Evolutionary conservation across 768 basidiomycete genomes (phyloP), one percentile per base, ranked within the genome.

Genomic region (Lactifluus rugatus): DNA sequence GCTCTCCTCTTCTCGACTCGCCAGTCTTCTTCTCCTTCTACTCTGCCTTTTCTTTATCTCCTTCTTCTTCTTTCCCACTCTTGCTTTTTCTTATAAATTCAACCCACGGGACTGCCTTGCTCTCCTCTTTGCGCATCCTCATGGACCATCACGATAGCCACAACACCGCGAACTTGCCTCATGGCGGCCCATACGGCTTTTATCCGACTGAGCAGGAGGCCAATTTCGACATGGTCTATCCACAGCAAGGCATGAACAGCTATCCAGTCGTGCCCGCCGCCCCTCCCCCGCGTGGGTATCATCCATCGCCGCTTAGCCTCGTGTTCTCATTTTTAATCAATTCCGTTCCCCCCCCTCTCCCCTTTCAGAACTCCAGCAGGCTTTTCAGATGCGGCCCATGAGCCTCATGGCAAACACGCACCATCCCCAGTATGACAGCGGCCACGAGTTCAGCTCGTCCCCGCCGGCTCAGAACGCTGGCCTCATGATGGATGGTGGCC

Each of bases 231-330:
- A 66, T 71, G 65, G 66, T 70, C 65, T 72, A 71, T 57, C 64
- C 63, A 54, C 65, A 78, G 65, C 81, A 78, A 78, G 83, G 75
- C 67, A 65, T 57, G 54, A 62, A 55, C 73, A 72, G 77, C 70
- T 85, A 84, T 77, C 80, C 78, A 65, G 76, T 79, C 69, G 72
- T 76, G 70, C 72, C 70, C 57, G 66, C 76, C 69, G 78, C 74
- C 72, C 77, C 81, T 71, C 81, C 80, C 75, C 74, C 85, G 76
- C 87, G 87, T 84, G 84, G 78, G 85, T 87, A 69, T 69, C 67
- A 57, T 67, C 62, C 68, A 73, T 74, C 72, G 53, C 69, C 73
- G 69, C 72, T 57, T 63, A 61, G 64, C 72, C 72, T 74, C 81
- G 77, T 84, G 80, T 76, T 75, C 82, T 79, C 78, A 82, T 83